These are phyloP conservation scores for Cladochytrium tenue DNA, from an alignment of 371 early-diverging fungal species.

Conservation along the genomic window DNA sequence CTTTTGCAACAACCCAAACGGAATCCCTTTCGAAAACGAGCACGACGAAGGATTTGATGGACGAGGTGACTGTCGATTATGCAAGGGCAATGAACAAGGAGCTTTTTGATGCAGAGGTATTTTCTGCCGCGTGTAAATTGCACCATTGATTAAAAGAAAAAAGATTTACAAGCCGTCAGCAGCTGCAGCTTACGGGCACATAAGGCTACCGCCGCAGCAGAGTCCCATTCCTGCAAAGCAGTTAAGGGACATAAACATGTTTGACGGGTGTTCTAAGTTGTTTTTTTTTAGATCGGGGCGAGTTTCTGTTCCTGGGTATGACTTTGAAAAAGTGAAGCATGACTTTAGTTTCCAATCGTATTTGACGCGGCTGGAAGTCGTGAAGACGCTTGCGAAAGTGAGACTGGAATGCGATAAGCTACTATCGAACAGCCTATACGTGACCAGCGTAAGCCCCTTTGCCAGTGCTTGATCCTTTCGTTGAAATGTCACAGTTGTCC, in stretches of 20 bases:
- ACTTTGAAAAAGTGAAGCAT: conserved; percentile 27
- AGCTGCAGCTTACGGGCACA: conserved; percentile 4
- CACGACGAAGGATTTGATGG: conserved; percentile 17
- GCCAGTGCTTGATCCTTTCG: conserved; percentile 4
- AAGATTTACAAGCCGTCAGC: conserved; percentile 12
- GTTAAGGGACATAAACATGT: conserved; percentile 5
- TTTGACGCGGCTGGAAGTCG: conserved; percentile 50
- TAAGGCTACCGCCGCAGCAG: conserved; percentile 20
- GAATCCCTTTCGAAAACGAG: conserved; percentile 13
- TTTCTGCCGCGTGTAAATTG: background rate
- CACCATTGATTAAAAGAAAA: background rate
- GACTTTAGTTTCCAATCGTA: conserved; percentile 51
- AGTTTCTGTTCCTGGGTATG: conserved; percentile 25
- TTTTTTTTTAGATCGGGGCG: conserved; percentile 18
- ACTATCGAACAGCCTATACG: conserved; percentile 31
- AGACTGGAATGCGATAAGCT: conserved; percentile 52
- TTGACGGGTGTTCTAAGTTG: background rate
- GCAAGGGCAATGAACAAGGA: conserved; percentile 42
- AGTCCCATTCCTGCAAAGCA: conserved; percentile 5
- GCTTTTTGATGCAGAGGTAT: conserved; percentile 44
- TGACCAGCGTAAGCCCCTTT: conserved; percentile 21
- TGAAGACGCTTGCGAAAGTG: conserved; percentile 47
- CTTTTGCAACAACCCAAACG: conserved; percentile 13
- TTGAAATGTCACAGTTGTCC: conserved; percentile 1
- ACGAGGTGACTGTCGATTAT: conserved; percentile 40